A percentile compares a stretch with the other conserved stretches of the same genome.
Conservation (phyloP, 2,329 filamentous ascomycete genomes). For the Didymella lethalis region DNA sequence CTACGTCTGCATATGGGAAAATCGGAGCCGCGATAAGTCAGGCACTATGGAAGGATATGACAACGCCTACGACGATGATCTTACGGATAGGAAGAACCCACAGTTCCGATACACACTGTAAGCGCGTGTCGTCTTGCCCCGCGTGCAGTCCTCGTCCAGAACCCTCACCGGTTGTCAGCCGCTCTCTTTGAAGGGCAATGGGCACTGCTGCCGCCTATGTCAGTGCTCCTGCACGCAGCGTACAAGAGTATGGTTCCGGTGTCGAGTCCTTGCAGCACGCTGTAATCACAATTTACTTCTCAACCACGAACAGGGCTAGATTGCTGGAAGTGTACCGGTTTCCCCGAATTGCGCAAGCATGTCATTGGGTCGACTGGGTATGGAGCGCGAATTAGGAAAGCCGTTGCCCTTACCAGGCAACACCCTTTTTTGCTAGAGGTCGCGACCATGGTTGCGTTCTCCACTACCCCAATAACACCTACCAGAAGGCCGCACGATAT, state of each 20-base stretch:
- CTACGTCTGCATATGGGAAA: slow-evolving; percentile 55
- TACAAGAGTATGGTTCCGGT: neutral
- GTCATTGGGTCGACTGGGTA: neutral
- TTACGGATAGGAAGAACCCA: slow-evolving; percentile 53
- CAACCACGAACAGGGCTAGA: neutral
- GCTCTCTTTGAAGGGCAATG: neutral
- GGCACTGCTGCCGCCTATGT: neutral
- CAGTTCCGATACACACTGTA: slow-evolving; percentile 34
- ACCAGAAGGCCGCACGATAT: slow-evolving; percentile 20
- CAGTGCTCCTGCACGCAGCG: neutral
- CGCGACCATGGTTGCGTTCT: slow-evolving; percentile 4
- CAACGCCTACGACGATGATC: slow-evolving; percentile 62
- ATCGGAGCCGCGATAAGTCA: slow-evolving; percentile 53
- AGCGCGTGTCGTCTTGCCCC: neutral
- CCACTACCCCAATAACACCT: neutral
- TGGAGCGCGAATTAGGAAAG: neutral
- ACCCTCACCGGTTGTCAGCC: neutral
- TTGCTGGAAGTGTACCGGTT: neutral
- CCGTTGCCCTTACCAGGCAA: neutral
- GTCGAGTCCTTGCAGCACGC: neutral
- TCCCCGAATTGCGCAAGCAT: neutral
- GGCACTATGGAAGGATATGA: slow-evolving; percentile 60
- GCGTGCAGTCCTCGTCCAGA: neutral
- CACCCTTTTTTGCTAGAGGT: neutral
- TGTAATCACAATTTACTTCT: neutral